Conservation (phyloP, 2,329 filamentous ascomycete species). For the Fusarium solani-melongenae region DNA sequence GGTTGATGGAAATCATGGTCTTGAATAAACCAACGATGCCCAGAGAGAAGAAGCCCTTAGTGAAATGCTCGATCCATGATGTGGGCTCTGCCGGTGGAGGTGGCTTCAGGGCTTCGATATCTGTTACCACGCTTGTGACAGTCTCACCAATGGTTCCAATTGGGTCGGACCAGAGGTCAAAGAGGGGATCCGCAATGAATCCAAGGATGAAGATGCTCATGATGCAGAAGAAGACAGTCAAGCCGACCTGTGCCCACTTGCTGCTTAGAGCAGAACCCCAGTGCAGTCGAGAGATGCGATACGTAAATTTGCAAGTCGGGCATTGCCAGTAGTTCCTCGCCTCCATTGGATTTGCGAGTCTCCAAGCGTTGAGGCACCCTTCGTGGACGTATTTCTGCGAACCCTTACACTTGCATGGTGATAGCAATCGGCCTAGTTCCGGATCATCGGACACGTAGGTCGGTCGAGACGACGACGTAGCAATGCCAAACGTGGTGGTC, state of each 20-base stretch:
- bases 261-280: conserved; percentile 79
- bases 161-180: conserved; percentile 88
- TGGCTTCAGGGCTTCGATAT: conserved; percentile 50
- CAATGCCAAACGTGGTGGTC: conserved; percentile 48
- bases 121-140: conserved; percentile 58
- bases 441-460: conserved; percentile 79
- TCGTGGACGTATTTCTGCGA: conserved; percentile 95
- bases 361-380: conserved; percentile 86
- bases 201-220: conserved; percentile 83
- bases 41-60: conserved; percentile 90
- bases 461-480: conserved; percentile 49
- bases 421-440: conserved; percentile 80
- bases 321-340: conserved; percentile 86
- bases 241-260: conserved; percentile 70
- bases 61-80: conserved; percentile 84
- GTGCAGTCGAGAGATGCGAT: conserved; percentile 79
- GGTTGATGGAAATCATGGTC: conserved; percentile 77
- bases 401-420: conserved; percentile 93
- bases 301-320: conserved; percentile 86
- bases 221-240: conserved; percentile 80
- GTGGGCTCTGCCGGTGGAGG: conserved; percentile 60
- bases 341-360: conserved; percentile 73
- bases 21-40: conserved; percentile 89
- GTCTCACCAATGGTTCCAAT: conserved; percentile 68
- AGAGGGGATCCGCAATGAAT: conserved; percentile 91